These are phyloP conservation scores for Aspergillus jensenii DNA, from an alignment of 2,329 filamentous ascomycete species.

Conservation along the genomic window DNA sequence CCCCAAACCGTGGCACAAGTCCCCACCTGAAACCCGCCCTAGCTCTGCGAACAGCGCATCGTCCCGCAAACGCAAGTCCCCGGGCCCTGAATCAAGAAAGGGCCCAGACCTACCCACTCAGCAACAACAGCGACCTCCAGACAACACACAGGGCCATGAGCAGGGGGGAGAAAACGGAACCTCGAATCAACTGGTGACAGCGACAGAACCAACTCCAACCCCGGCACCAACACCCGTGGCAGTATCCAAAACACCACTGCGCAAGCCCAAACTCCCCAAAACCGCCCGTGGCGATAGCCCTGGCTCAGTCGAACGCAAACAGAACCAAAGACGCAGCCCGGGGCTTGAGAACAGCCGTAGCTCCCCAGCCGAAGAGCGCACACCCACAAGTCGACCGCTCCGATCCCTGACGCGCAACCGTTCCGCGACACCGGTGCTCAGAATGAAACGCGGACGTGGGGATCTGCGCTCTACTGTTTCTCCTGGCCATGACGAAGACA, in stretches of 20 bases:
- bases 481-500: conserved; percentile 8
- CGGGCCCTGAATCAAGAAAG: conserved; percentile 27
- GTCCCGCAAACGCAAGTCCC: conserved; percentile 37
- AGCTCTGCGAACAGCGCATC: conserved; percentile 30
- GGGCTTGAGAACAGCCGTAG: background rate
- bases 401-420: conserved; percentile 21
- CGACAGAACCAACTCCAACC: background rate
- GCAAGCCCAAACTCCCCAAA: conserved; percentile 33
- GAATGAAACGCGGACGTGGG: conserved; percentile 23
- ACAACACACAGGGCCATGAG: background rate
- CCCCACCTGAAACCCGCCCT: background rate
- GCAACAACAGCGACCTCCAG: background rate
- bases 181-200: conserved; percentile 7
- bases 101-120: background rate
- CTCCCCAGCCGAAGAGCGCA: conserved; percentile 13
- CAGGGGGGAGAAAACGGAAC: background rate
- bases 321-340: conserved; percentile 5
- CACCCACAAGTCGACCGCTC: conserved; percentile 16
- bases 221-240: background rate
- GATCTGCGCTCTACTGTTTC: conserved; percentile 20
- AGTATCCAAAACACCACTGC: conserved; percentile 11
- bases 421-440: conserved; percentile 16
- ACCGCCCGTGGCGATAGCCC: conserved; percentile 32
- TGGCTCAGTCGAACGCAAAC: conserved; percentile 33
- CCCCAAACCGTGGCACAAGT: background rate